phyloP scores from a whole-genome alignment of 2,329 filamentous ascomycete genomes.

The Alternaria dauci region DNA sequence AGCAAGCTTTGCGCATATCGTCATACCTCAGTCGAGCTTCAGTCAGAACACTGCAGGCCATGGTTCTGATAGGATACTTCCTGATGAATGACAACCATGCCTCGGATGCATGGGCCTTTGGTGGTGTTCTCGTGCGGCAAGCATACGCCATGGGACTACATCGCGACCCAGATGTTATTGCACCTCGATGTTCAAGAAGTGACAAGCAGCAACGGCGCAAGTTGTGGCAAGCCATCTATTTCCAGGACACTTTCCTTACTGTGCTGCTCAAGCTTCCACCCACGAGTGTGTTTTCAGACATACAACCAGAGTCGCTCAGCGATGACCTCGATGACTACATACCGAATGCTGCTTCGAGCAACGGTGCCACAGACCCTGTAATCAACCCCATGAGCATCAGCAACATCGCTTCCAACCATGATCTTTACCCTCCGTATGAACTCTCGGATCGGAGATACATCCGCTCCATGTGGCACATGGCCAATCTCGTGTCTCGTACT shows the following conservation, averaged over 20 bases:
- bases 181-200: constrained; percentile 70
- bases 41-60: constrained; percentile 76
- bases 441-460: constrained; percentile 64
- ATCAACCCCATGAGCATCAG: constrained; percentile 62
- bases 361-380: constrained; percentile 51
- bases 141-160: constrained; percentile 84
- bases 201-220: constrained; percentile 83
- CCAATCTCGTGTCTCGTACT: constrained; percentile 78
- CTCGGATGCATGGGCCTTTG: constrained; percentile 83
- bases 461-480: constrained; percentile 79
- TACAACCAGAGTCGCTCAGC: constrained; percentile 75
- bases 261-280: constrained; percentile 80
- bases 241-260: constrained; percentile 83
- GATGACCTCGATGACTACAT: constrained; percentile 72
- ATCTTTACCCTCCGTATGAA: constrained; percentile 52
- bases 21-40: constrained; percentile 80
- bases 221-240: constrained; percentile 81
- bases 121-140: constrained; percentile 78
- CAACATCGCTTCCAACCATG: constrained; percentile 55
- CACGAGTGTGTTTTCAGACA: constrained; percentile 80
- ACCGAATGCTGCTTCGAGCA: constrained; percentile 64
- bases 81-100: constrained; percentile 87
- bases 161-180: constrained; percentile 76
- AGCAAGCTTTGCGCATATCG: constrained; percentile 77
- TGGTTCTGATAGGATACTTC: constrained; percentile 85